Evolutionary conservation across 2,329 filamentous ascomycete genomes (phyloP).

Genomic region (Alternaria burnsii): DNA sequence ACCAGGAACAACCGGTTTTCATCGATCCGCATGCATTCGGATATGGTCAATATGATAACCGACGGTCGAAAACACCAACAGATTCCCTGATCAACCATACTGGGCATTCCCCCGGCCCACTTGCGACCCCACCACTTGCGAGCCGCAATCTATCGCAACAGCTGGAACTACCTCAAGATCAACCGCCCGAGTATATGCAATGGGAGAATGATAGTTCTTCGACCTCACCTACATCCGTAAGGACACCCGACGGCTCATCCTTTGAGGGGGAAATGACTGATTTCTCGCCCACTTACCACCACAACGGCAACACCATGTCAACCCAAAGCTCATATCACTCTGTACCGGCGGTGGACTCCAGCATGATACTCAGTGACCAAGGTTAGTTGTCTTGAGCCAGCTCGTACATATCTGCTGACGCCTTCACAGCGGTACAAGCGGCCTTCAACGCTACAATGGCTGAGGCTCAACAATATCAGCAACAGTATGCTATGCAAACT

Average conservation of each 20-base stretch:
- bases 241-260: constrained; percentile 44
- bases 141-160: constrained; percentile 45
- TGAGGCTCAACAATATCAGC: constrained; percentile 31
- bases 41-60: constrained; percentile 35
- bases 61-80: constrained; percentile 46
- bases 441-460: constrained; percentile 33
- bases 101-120: constrained; percentile 44
- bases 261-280: constrained; percentile 47
- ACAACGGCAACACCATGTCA: constrained; percentile 33
- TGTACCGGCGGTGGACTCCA: constrained; percentile 32
- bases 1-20: constrained; percentile 33
- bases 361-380: constrained; percentile 35
- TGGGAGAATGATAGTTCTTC: constrained; percentile 47
- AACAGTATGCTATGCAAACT: constrained; percentile 27
- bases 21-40: constrained; percentile 30
- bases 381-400: constrained; percentile 22
- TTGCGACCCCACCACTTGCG: constrained; percentile 44
- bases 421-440: constrained; percentile 33
- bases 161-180: constrained; percentile 38
- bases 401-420: constrained; percentile 21
- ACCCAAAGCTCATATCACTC: constrained; percentile 37
- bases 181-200: constrained; percentile 40
- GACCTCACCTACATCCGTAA: constrained; percentile 48
- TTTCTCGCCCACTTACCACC: constrained; percentile 40
- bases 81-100: constrained; percentile 46